These are phyloP conservation scores for Candida dajiaensis DNA, from an alignment of 805 yeast genomes.

Conservation along the genomic window DNA sequence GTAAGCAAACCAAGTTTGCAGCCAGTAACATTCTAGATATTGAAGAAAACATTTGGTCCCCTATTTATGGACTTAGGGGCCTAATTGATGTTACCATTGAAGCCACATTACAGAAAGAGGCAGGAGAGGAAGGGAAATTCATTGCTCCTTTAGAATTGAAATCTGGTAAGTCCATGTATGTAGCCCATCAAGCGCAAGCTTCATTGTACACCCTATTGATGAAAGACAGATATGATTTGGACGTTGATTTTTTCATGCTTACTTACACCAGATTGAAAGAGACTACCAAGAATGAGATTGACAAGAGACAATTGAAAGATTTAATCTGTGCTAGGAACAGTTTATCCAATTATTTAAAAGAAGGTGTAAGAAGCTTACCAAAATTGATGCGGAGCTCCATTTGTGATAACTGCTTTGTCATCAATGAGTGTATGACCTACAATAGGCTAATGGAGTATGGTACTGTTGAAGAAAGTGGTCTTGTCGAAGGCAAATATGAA, in stretches of 20 bases:
- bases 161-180: constrained; percentile 62
- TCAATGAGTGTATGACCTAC: constrained; percentile 57
- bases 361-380: constrained; percentile 47
- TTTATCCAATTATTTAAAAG: constrained; percentile 52
- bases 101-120: constrained; percentile 36
- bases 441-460: constrained; percentile 60
- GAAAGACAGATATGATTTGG: constrained; percentile 72
- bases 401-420: constrained; percentile 58
- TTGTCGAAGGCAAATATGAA: constrained; percentile 41
- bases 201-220: constrained; percentile 73
- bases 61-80: constrained; percentile 84
- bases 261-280: constrained; percentile 64
- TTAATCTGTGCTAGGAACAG: constrained; percentile 69
- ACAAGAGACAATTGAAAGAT: constrained; percentile 53
- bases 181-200: constrained; percentile 82
- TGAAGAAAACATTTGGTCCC: constrained; percentile 92
- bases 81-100: constrained; percentile 83
- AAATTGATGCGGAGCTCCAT: constrained; percentile 42
- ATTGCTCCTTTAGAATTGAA: constrained; percentile 85
- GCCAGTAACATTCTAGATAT: constrained; percentile 68
- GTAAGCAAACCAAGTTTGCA: constrained; percentile 37
- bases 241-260: constrained; percentile 57
- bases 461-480: constrained; percentile 45
- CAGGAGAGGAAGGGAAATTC: constrained; percentile 31
- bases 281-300: constrained; percentile 48